phyloP scores from a whole-genome alignment of 495 filamentous ascomycete genomes.

The Neurospora sublineolata region DNA sequence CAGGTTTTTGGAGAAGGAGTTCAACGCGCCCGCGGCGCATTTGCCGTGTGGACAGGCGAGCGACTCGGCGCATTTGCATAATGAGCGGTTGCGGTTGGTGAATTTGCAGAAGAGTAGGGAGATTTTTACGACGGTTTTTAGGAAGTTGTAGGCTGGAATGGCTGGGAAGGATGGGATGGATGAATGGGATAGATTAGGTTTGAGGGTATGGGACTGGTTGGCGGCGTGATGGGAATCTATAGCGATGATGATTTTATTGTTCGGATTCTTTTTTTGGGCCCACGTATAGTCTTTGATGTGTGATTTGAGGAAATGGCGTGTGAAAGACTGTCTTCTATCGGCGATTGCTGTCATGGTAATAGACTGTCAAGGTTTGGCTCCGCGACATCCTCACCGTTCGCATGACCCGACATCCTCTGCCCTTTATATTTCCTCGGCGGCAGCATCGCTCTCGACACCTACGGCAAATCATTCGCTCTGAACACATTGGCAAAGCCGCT shows the following conservation, averaged over 20 bases:
- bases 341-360: background rate
- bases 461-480: background rate
- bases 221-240: background rate
- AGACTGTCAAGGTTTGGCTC: background rate
- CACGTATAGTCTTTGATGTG: background rate
- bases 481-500: background rate
- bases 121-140: conserved; percentile 81
- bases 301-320: too few species aligned
- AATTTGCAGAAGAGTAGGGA: conserved; percentile 87
- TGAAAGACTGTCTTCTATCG: background rate
- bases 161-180: too few species aligned
- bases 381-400: background rate
- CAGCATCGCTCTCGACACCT: too few species aligned
- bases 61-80: conserved; percentile 87
- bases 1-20: conserved; percentile 89
- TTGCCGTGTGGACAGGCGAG: conserved; percentile 91
- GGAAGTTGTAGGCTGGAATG: conserved; percentile 16
- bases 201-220: background rate
- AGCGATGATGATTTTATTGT: background rate
- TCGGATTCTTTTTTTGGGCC: background rate
- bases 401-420: background rate
- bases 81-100: conserved; percentile 74
- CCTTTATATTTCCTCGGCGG: too few species aligned
- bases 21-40: conserved; percentile 83
- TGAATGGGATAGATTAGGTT: background rate